Evolutionary conservation across 352 stramenopile species (phyloP), one percentile per base, ranked within the genome.

Genomic region (Phytophthora colocasiae): DNA sequence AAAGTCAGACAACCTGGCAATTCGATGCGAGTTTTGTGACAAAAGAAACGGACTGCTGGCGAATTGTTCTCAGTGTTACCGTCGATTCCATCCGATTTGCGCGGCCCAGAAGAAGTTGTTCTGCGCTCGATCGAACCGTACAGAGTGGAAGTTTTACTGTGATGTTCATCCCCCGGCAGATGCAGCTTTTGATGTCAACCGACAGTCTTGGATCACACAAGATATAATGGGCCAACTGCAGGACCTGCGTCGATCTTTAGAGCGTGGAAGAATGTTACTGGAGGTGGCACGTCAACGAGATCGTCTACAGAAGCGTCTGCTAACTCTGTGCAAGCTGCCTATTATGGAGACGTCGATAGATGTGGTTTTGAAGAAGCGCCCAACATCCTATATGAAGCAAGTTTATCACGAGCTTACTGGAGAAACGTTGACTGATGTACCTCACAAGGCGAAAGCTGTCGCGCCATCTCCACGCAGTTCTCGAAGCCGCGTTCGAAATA

Each of bases 241-340:
- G 51, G 83, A 95, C 47, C 63, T 96, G 9, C 76, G 89, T 17
- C 79, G 78, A n/a, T 87, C 85, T 0, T 70, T 95, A 10, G 89
- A 96, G 50, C 87, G 89, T 40, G 86, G 85, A 8, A 74, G 89
- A 8, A 93, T 96, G 86, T 77, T 96, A 40, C 58, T 95, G 1
- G 87, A 96, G 55, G 93, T 96, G 89, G 75, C 80, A 6, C 82
- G 87, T 8, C 89, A 95, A 50, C 87, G 89, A 36, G 89, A 96
- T 66, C 81, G 87, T n/a, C 85, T 91, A 58, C 87, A 92, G 29
- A 95, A 93, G 58, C 82, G 87, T 17, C 56, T 95, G 50, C 58
- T 94, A 34, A 89, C 86, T 58, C 15, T 87, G 0, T 91, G 70
- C 58, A 74, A 77, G 46, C 61, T 90, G 27, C 80, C 78, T 34